Evolutionary conservation across 31 red algal genomes (phyloP), one percentile per base, ranked within the genome.

Genomic region (Odonthalia washingtoniensis): DNA sequence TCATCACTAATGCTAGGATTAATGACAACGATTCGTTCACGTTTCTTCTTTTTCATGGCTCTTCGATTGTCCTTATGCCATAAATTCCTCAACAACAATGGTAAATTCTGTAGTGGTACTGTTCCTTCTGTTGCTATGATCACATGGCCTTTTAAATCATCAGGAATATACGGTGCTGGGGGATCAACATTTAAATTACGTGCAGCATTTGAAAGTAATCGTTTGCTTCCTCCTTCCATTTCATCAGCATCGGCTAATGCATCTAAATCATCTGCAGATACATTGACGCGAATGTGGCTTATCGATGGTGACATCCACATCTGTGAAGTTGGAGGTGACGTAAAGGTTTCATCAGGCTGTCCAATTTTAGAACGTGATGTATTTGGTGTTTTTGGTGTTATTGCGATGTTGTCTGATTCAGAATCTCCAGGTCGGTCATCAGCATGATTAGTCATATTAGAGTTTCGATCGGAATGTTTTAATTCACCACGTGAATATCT

Each of bases 101-200:
- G 46, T 27, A 94, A 44, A 46, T 87, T 94, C 45, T 87, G 35
- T 32, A 88, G 40, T 0, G 84, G 46, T 42, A 72, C 72, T 0
- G 82, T 78, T 35, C 84, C 91, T 21, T 88, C 77, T 28, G 81
- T 83, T 32, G 91, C 91, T 38, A 94, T 52, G 17, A 94, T 94
- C 3, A 94, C 74, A 42, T 94, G 91, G 18, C 84, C 84, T 70
- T 44, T 64, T 35, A 94, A 40, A 27, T 37, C 70, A 12, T 87
- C 77, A 41, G 90, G 90, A 16, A 93, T 74, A 21, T 69, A 40
- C 44, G 45, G 0, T 36, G 33, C 40, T 0, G 21, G 14, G 27
- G 76, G 37, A 1, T 66, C 69, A 33, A 41, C 4, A 12, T 36
- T 31, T 40, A 3, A 31, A 32, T 39, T 17, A 16, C 24, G 46